Conservation (phyloP, 768 basidiomycete genomes). For the Pisolithus orientalis region DNA sequence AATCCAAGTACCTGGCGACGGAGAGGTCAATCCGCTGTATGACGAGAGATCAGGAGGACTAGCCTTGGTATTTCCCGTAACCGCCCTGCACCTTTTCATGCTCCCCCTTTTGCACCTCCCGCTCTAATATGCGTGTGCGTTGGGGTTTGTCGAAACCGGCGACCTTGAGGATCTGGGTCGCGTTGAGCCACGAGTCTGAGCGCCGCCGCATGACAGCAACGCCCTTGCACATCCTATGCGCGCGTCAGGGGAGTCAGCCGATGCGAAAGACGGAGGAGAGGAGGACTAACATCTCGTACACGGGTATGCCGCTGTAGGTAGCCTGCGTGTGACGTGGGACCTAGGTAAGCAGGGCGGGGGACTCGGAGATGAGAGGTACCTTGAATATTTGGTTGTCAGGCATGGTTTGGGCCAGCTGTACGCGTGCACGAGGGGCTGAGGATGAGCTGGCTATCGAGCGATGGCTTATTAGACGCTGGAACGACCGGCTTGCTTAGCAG, state of each 20-base stretch:
- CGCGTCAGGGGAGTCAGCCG: conserved; percentile 33
- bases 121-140: conserved; percentile 91
- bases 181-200: conserved; percentile 96
- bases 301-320: conserved; percentile 89
- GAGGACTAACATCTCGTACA: conserved; percentile 77
- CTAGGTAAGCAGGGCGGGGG: conserved; percentile 2
- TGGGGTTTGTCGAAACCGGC: conserved; percentile 99
- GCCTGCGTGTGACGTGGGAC: conserved; percentile 43
- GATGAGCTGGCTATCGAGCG: not conserved
- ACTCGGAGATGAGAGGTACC: conserved; percentile 31
- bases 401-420: conserved; percentile 38
- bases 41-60: conserved; percentile 16
- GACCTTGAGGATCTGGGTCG: conserved; percentile 98
- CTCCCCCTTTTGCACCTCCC: conserved; percentile 97
- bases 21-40: not conserved
- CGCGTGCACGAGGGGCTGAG: conserved; percentile 5
- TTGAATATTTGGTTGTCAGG: conserved; percentile 87
- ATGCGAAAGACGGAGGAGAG: conserved; percentile 31
- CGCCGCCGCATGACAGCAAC: conserved; percentile 98
- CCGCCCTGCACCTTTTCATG: conserved; percentile 99
- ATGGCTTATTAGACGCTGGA: conserved; percentile 14
- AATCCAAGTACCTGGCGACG: conserved; percentile 89
- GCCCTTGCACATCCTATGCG: conserved; percentile 81
- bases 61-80: conserved; percentile 99
- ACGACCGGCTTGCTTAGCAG: conserved; percentile 6